These are phyloP conservation scores for Linaria vulgaris DNA, from an alignment of 257 asterid species.

Conservation along the genomic window DNA sequence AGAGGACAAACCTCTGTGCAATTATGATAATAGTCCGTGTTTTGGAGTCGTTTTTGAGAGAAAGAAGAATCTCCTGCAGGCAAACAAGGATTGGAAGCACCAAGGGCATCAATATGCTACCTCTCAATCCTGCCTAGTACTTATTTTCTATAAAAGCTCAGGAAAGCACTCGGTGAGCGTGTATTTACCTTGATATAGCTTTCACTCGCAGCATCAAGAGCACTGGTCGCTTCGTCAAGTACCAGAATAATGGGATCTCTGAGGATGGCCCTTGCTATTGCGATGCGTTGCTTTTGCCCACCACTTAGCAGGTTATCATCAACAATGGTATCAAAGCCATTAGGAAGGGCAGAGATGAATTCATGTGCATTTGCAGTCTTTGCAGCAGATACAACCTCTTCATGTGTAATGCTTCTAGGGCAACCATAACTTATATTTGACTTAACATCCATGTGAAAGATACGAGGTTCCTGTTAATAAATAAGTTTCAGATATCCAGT, in stretches of 20 bases:
- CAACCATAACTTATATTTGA: conserved; percentile 57
- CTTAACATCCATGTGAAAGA: conserved; percentile 50
- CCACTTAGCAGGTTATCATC: conserved; percentile 54
- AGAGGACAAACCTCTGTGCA: conserved; percentile 41
- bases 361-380: conserved; percentile 46
- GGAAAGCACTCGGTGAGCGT: neutral
- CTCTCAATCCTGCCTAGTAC: neutral
- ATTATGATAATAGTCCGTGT: conserved; percentile 39
- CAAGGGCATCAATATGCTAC: neutral
- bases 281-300: conserved; percentile 73
- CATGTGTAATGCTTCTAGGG: conserved; percentile 33
- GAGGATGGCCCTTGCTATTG: conserved; percentile 65
- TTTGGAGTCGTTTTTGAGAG: conserved; percentile 30
- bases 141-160: neutral
- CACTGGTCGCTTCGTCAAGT: conserved; percentile 72
- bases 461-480: conserved; percentile 48
- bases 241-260: conserved; percentile 55
- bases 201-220: conserved; percentile 65
- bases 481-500: conserved; percentile 17
- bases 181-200: conserved; percentile 34
- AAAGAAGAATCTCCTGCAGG: conserved; percentile 40
- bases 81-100: neutral
- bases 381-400: conserved; percentile 52
- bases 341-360: conserved; percentile 51
- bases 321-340: conserved; percentile 48